Base-by-base conservation (phyloP, 805 yeast species). In the Pichia cabralensis region DNA sequence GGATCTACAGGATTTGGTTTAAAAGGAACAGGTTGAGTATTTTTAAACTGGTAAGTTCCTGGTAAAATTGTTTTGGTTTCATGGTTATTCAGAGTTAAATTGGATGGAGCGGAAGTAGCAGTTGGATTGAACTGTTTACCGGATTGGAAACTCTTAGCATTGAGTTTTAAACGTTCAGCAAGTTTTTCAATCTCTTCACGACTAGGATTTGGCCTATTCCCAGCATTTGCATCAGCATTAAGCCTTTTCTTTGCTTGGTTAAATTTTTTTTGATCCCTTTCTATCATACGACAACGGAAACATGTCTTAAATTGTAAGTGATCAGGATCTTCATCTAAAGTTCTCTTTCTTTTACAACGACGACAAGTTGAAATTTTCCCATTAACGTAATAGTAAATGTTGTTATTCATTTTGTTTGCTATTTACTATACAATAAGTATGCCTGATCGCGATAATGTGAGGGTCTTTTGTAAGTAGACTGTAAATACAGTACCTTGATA, bases 231-330 rank as follows among this genome's bases (percentile, higher is more conserved):
- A 32, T 36, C 52, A 27, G 37, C 41, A 40, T 32, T 41, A n/a
- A 28, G 41, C 39, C 33, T 45, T 32, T 46, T 49, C 36, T 31
- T 48, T 17, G 44, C 55, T 45, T 37, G 51, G 23, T 47, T 44
- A 33, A 51, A 47, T 26, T 56, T 53, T 39, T 56, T 56, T 35
- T 56, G 61, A 14, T 56, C 58, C 40, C 77, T 55, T 49, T 71
- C 77, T 30, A 71, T 66, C 49, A 69, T 67, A 38, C 77, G 62
- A 47, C 77, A 71, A 41, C 72, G 69, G 47, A 71, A 73, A 53
- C 77, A 71, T 4, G 77, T 71, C 41, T 70, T 71, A 49, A 69
- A 71, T 47, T 68, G 73, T 44, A 65, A 59, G 26, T 71, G 75
- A 41, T 70, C 75, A 2, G 72, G 69, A 17, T 71, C 71, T 51